These are phyloP conservation scores for Pseudonectria buxi DNA, from an alignment of 2,329 filamentous ascomycete species.

Conservation along the genomic window DNA sequence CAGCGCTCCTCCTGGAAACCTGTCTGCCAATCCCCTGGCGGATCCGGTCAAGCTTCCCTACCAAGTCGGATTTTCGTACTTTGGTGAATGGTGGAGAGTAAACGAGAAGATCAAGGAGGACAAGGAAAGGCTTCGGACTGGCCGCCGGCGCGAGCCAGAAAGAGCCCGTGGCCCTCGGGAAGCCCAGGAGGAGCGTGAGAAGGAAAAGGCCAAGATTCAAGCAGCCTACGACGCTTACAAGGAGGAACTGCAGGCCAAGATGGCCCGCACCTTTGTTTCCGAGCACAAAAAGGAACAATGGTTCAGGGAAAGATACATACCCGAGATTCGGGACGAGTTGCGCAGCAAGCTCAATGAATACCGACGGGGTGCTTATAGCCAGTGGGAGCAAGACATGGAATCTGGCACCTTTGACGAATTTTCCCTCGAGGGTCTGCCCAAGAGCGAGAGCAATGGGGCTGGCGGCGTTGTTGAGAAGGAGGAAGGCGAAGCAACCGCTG, in stretches of 20 bases:
- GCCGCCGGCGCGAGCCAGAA: slow-evolving; percentile 60
- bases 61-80: slow-evolving; percentile 80
- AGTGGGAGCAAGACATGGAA: slow-evolving; percentile 86
- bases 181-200: slow-evolving; percentile 66
- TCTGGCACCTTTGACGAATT: slow-evolving; percentile 88
- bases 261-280: slow-evolving; percentile 84
- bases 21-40: slow-evolving; percentile 57
- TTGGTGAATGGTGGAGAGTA: slow-evolving; percentile 78
- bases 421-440: slow-evolving; percentile 87
- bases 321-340: slow-evolving; percentile 71
- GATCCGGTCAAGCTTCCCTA: slow-evolving; percentile 69
- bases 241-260: slow-evolving; percentile 63
- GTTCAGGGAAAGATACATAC: slow-evolving; percentile 93
- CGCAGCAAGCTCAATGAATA: slow-evolving; percentile 71
- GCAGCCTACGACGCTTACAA: slow-evolving; percentile 61
- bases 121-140: slow-evolving; percentile 63
- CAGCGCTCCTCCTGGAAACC: slow-evolving; percentile 31
- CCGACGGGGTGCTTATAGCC: slow-evolving; percentile 68
- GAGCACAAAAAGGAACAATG: slow-evolving; percentile 95
- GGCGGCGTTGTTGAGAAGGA: slow-evolving; percentile 87
- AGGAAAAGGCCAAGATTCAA: slow-evolving; percentile 73
- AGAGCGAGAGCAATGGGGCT: slow-evolving; percentile 81
- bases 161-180: slow-evolving; percentile 58
- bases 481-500: slow-evolving; percentile 86
- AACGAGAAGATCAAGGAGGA: slow-evolving; percentile 80